phyloP scores from a whole-genome alignment of 257 asterid species.

The Solanum piurae region DNA sequence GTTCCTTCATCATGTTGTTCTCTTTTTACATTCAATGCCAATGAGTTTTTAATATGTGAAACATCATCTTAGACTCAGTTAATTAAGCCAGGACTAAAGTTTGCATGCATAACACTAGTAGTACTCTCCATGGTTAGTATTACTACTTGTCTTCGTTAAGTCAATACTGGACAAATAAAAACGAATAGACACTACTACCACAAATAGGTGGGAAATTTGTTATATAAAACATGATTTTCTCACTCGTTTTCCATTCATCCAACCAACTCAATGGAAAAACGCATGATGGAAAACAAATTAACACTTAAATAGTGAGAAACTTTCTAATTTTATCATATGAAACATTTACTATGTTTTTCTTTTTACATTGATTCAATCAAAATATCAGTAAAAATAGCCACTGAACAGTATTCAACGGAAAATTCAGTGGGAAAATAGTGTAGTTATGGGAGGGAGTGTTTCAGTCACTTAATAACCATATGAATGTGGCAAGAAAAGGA shows the following conservation, averaged over 20 bases:
- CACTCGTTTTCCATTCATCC: neutral
- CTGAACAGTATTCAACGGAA: too few species aligned
- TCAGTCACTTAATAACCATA: neutral
- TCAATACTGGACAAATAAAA: neutral
- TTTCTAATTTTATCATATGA: neutral
- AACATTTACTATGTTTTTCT: too few species aligned
- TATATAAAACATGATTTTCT: neutral
- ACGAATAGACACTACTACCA: too few species aligned
- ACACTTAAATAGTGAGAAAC: too few species aligned
- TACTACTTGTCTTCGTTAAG: neutral
- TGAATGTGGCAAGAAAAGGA: neutral
- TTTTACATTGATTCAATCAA: neutral
- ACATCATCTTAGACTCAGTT: neutral
- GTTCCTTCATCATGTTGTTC: conserved; percentile 15
- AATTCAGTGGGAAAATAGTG: neutral
- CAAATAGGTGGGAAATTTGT: neutral
- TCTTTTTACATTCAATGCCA: conserved; percentile 14
- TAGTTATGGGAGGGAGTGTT: too few species aligned
- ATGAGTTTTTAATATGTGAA: neutral
- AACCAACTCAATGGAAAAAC: too few species aligned
- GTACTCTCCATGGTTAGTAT: neutral
- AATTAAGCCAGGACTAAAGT: neutral
- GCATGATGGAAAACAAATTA: neutral
- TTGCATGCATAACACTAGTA: neutral
- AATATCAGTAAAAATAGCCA: neutral